Conservation (phyloP, 306 rosid species). For the Albizia julibrissin region DNA sequence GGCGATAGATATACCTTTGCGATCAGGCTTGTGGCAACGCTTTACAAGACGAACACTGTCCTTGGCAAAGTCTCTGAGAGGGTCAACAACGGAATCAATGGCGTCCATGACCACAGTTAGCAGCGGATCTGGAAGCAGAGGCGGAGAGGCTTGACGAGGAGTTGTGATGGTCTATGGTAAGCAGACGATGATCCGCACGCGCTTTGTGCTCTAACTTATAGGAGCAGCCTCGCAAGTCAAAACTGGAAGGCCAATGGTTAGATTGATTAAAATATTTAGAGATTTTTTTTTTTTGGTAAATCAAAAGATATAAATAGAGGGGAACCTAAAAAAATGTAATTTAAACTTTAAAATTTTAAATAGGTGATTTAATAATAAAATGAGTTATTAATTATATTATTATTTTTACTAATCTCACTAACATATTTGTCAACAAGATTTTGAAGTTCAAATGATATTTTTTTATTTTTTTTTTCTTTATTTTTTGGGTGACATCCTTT, state of each 20-base stretch:
- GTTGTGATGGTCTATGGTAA: no score
- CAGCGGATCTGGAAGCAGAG: neutral
- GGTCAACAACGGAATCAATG: constrained; percentile 12
- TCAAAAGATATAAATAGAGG: neutral
- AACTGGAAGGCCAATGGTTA: neutral
- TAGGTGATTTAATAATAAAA: no score
- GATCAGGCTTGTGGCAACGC: constrained; percentile 21
- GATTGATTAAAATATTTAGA: neutral
- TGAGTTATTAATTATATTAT: no score
- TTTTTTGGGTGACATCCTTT: no score
- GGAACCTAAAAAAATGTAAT: no score
- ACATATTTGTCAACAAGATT: no score
- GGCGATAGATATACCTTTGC: neutral
- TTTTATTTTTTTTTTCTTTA: no score
- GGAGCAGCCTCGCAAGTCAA: neutral
- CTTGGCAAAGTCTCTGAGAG: constrained; percentile 17
- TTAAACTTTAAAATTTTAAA: no score
- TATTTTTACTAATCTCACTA: no score
- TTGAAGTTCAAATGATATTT: no score
- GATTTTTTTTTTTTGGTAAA: no score
- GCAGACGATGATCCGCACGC: neutral
- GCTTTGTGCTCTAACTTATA: neutral
- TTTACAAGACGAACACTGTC: constrained; percentile 2
- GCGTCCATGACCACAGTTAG: neutral
- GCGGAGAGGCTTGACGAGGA: neutral